Conservation (phyloP, 2,329 filamentous ascomycete species). For the Colletotrichum eleusines region DNA sequence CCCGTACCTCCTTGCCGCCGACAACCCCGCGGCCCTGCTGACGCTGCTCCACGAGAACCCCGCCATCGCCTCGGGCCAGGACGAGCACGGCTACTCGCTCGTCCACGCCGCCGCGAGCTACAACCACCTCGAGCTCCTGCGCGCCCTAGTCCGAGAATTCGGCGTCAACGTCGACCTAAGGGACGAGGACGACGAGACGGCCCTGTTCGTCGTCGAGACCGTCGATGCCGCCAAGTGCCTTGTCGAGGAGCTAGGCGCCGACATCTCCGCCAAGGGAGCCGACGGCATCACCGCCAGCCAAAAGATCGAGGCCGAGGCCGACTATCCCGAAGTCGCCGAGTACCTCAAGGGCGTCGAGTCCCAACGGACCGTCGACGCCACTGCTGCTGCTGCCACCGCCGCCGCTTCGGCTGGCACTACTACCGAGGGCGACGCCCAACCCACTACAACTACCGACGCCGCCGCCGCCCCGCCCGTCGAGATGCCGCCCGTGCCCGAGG, state of each 20-base stretch:
- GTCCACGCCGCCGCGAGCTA: conserved; percentile 95
- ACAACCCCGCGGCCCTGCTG: conserved; percentile 80
- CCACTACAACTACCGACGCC: background rate
- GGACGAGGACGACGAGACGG: conserved; percentile 93
- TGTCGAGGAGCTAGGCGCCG: conserved; percentile 83
- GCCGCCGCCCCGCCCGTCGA: conserved; percentile 47
- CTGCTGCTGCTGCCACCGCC: conserved; percentile 47
- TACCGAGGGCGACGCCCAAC: background rate
- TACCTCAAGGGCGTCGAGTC: conserved; percentile 68
- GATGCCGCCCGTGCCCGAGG: conserved; percentile 77
- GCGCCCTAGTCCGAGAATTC: conserved; percentile 80
- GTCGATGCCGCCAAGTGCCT: conserved; percentile 81
- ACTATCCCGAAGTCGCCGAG: conserved; percentile 79
- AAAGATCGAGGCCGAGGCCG: conserved; percentile 82
- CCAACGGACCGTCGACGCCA: conserved; percentile 46
- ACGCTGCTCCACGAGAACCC: conserved; percentile 80
- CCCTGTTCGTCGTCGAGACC: conserved; percentile 92
- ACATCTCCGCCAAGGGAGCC: conserved; percentile 73
- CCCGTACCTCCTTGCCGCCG: conserved; percentile 82
- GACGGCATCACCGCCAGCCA: conserved; percentile 86
- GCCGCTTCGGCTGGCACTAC: conserved; percentile 46
- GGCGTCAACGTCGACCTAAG: conserved; percentile 82
- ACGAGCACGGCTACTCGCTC: conserved; percentile 93
- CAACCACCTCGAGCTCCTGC: conserved; percentile 84
- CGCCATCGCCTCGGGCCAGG: conserved; percentile 81